Base-by-base conservation (phyloP, 2,329 filamentous ascomycete genomes). In the Aspergillus sergii region DNA sequence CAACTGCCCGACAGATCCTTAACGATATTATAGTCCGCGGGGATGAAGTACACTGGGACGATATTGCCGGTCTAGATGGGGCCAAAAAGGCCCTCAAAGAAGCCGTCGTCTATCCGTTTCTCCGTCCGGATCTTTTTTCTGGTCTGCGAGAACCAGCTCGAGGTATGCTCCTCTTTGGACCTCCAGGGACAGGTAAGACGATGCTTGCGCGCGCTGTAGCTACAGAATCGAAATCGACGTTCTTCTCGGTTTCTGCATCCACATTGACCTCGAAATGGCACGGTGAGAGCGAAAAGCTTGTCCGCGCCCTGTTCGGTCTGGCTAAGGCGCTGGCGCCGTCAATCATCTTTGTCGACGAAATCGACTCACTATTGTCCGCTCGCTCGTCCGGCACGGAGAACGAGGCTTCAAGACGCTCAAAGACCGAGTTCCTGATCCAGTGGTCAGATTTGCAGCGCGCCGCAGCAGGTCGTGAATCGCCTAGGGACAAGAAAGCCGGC, bases 301-400 rank as follows among this genome's bases (percentile, higher is more conserved):
- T 99, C 2, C 88, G 93, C 41, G 95, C 95, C 4, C 83, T 99
- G 0, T 99, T 99, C 75, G 87, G 88, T 0, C 82, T 98, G n/a
- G 94, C 95, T 6, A 96, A 96, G 76, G 85, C 88, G 41, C 84
- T 98, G 51, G 93, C 95, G 0, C 95, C 95, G 0, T 95, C 91
- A 65, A 98, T 99, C 75, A 98, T 99, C 63, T 99, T 99, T 70
- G 93, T 99, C 5, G 95, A 99, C 72, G 95, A 99, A 76, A 99
- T 99, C 66, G 95, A 99, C 76, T 97, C 94, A 0, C 82, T 99
- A 0, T 84, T 99, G 0, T 96, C 93, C 0, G 88, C 93, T 19
- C 85, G 95, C 58, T 92, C 92, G 0, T 89, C 89, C 1, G 76
- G 77, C 3, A 90, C 92, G 1, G 95, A 98, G 73, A 92, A 98